phyloP scores from a whole-genome alignment of 2,329 filamentous ascomycete genomes.

The Bipolaris gigantea region DNA sequence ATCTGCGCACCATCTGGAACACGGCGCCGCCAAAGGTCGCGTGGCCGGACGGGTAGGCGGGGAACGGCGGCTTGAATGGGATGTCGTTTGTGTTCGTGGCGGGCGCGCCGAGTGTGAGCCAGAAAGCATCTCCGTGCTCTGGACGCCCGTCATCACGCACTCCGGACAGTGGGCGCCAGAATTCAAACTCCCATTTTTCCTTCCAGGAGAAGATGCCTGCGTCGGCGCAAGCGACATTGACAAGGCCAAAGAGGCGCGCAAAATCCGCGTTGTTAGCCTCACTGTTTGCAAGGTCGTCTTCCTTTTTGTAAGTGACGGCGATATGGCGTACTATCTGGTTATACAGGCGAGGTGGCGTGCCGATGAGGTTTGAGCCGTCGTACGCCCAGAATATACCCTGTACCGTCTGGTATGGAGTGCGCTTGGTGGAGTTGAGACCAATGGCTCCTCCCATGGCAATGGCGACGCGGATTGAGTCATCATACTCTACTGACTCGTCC shows the following conservation, averaged over 20 bases:
- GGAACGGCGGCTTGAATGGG: conserved; percentile 34
- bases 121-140: conserved; percentile 27
- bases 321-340: conserved; percentile 31
- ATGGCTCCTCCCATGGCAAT: conserved; percentile 17
- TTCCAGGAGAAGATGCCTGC: conserved; percentile 36
- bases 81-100: conserved; percentile 27
- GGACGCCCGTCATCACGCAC: conserved; percentile 24
- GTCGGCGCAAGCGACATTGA: conserved; percentile 29
- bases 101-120: conserved; percentile 26
- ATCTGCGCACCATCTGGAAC: conserved; percentile 29
- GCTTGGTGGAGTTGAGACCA: conserved; percentile 16
- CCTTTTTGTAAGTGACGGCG: conserved; percentile 21
- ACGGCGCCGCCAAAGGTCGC: conserved; percentile 29
- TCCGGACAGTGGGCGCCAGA: conserved; percentile 35
- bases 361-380: conserved; percentile 22
- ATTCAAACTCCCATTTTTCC: conserved; percentile 35
- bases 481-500: conserved; percentile 14
- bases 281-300: background rate
- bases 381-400: conserved; percentile 21
- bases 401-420: conserved; percentile 14
- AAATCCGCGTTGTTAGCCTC: conserved; percentile 34
- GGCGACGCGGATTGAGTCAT: conserved; percentile 10
- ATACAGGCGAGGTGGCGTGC: conserved; percentile 20
- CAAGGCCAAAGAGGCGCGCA: conserved; percentile 30
- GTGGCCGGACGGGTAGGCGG: conserved; percentile 32